Base-by-base conservation (phyloP, 495 filamentous ascomycete genomes). In the Sporormia fimetaria region DNA sequence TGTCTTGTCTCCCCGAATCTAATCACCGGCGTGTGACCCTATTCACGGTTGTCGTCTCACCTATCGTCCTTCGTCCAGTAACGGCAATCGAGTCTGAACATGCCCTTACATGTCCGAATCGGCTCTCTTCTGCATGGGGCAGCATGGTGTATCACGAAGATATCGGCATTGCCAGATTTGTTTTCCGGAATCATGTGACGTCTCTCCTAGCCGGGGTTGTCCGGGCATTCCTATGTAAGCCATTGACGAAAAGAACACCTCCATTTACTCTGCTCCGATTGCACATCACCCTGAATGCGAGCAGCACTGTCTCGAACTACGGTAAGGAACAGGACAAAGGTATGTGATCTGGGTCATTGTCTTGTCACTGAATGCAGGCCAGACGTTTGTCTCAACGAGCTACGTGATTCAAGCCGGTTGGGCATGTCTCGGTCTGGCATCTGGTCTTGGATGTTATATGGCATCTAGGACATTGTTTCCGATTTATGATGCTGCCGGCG, bases 21-120 rank as follows among this genome's bases (percentile, higher is more conserved):
- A 43, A 44, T 49, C 46, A 44, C 40, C 46, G 33, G 25, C n/a
- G 46, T 49, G 15, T 40, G 36, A 49, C 46, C 33, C 22, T 15
- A 26, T 8, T 18, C 22, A 42, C 24, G 33, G 34, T 49, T 49
- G 44, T 40, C 2, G 46, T 49, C 33, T 35, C 46, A 49, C 46
- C 14, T 27, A 17, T 14, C 27, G 26, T 20, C 24, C 30, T 10
- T 10, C 28, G 22, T 34, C 38, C 33, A 39, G 40, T 21, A 22
- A 29, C 23, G 24, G 33, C 17, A 23, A 21, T 21, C 36, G 33
- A 38, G 39, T 49, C 44, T 42, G 25, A 37, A 21, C 15, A 27
- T 40, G 20, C 22, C 46, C 39, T 49, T 49, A 40, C 46, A 22
- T 32, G 34, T 26, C 46, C 33, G n/a, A 33, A 49, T 38, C 21